phyloP scores from a whole-genome alignment of 2,329 filamentous ascomycete genomes.

The Verticillium zaregamsianum region DNA sequence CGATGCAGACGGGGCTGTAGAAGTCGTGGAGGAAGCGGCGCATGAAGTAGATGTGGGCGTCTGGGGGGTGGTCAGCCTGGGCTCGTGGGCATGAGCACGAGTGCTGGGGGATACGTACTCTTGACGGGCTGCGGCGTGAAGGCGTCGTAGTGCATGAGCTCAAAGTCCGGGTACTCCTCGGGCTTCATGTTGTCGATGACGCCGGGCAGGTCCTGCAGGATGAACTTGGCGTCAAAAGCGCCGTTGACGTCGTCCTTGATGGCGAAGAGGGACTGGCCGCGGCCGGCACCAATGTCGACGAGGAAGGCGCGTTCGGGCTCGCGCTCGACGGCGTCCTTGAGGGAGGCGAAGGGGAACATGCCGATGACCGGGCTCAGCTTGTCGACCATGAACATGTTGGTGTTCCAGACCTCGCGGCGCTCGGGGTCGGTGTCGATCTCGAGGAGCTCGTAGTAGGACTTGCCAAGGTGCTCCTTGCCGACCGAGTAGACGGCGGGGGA shows the following conservation, averaged over 20 bases:
- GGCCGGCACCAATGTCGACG: constrained; percentile 25
- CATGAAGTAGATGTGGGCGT: constrained; percentile 30
- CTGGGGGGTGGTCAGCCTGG: constrained; percentile 9
- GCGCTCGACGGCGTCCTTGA: constrained; percentile 21
- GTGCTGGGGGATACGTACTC: constrained; percentile 11
- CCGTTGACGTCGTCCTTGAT: constrained; percentile 21
- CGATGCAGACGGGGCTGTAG: constrained; percentile 18
- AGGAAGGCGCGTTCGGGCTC: constrained; percentile 23
- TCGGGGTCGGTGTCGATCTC: constrained; percentile 18
- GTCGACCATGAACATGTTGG: constrained; percentile 23
- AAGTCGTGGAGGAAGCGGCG: constrained; percentile 29
- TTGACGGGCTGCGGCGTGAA: constrained; percentile 23
- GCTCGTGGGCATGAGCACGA: neutral
- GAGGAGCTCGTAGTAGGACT: constrained; percentile 29
- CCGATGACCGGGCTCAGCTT: constrained; percentile 27
- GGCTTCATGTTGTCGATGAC: constrained; percentile 23
- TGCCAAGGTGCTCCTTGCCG: constrained; percentile 24
- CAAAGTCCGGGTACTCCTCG: constrained; percentile 12
- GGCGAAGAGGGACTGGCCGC: constrained; percentile 24
- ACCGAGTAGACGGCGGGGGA: constrained; percentile 26
- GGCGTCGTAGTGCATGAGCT: constrained; percentile 23
- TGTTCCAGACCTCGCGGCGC: constrained; percentile 27
- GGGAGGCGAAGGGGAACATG: constrained; percentile 28
- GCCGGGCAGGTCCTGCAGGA: constrained; percentile 28
- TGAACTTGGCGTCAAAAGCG: constrained; percentile 19